Conservation (phyloP, 129 eudicot genomes). For the Artemisia argyi region DNA sequence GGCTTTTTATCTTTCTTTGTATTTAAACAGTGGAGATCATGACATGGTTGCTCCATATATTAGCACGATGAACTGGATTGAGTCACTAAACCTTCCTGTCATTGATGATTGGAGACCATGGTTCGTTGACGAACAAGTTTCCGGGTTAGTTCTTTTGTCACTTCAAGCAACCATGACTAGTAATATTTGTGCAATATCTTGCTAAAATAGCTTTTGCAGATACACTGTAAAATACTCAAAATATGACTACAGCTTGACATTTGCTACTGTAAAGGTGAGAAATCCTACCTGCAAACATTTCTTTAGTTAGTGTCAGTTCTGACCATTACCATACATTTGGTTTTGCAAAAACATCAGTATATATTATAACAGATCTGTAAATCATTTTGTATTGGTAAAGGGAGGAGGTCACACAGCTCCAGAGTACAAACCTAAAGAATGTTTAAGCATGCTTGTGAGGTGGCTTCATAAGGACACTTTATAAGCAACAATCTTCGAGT, state of each 20-base stretch:
- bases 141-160: slow-evolving; percentile 30
- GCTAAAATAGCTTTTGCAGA: slow-evolving; percentile 8
- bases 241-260: slow-evolving; percentile 23
- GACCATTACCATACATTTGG: neutral
- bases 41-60: slow-evolving; percentile 29
- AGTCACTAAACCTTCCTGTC: slow-evolving; percentile 2
- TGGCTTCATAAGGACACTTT: slow-evolving; percentile 25
- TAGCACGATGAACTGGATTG: slow-evolving; percentile 9
- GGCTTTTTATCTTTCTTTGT: neutral
- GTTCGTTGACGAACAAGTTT: slow-evolving; percentile 19
- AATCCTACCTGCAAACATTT: slow-evolving; percentile 3
- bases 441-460: slow-evolving; percentile 27
- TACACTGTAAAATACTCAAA: slow-evolving; percentile 27
- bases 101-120: slow-evolving; percentile 14
- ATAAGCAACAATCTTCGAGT: slow-evolving; percentile 5
- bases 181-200: neutral
- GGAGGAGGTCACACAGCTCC: slow-evolving; percentile 39
- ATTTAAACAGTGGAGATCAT: slow-evolving; percentile 34
- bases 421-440: slow-evolving; percentile 27
- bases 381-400: slow-evolving; percentile 6
- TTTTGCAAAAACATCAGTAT: neutral
- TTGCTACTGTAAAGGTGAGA: slow-evolving; percentile 34
- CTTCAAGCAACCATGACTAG: slow-evolving; percentile 1
- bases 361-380: neutral
- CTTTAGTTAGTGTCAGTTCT: neutral